Base-by-base conservation (phyloP, 768 basidiomycete genomes). In the Tulasnella sp. region DNA sequence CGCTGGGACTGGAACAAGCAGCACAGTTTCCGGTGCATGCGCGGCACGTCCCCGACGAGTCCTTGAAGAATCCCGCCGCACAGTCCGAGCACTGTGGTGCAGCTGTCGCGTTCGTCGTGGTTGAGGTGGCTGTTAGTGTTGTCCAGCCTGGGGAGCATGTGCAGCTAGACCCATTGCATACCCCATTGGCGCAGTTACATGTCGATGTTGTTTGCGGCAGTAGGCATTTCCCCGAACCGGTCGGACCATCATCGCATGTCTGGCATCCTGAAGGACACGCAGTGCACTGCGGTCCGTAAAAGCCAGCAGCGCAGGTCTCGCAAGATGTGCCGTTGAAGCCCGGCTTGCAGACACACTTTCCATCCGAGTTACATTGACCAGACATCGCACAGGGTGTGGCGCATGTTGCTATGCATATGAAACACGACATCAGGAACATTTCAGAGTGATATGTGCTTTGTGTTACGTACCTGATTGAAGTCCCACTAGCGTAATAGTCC, bases 181-280 rank as follows among this genome's bases (percentile, higher is more conserved):
- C 70, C 1, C 91, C 91, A 65, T 93, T 93, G 51, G 84, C 63
- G 67, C 91, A 95, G 66, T 89, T 85, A 71, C 91, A 95, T 1
- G 77, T 77, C 34, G 80, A 77, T 2, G 85, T 80, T 2, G 76
- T 73, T 64, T 83, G 66, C 3, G 79, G 70, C 9, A 72, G 69
- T 59, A 88, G 75, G 68, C 92, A 95, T 44, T 75, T 74, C 0
- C 92, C 92, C 0, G 81, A 77, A 0, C 91, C 91, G 0, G 82
- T 77, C 43, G 87, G 82, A 4, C 91, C 90, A 17, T 88, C 82
- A 64, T 90, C 85, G 68, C 91, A 94, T 2, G 76, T 70, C 0
- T 74, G 66, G 70, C 91, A 93, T 3, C 79, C 81, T 0, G 74
- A 70, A 1, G 88, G 84, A 65, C 89, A 92, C 3, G 82, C 51